A percentile compares a stretch with the other conserved stretches of the same genome.
Evolutionary conservation across 164 flowering plant genomes (phyloP).

Genomic region (Paratinospora sagittata): DNA sequence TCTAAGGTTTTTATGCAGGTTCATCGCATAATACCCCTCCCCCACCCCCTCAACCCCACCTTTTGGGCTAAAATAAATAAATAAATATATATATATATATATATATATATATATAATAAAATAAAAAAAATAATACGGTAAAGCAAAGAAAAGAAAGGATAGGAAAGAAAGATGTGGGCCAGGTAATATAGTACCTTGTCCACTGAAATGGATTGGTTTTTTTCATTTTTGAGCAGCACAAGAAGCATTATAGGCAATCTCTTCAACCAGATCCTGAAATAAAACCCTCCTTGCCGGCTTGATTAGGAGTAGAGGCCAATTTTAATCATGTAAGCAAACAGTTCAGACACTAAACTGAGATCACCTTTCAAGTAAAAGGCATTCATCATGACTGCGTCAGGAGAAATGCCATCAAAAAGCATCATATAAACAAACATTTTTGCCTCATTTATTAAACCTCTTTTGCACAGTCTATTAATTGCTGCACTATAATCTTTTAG

Average conservation of each 20-base stretch:
- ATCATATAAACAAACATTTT: slow-evolving; percentile 45
- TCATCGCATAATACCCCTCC: too few relatives aligned
- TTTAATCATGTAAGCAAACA: slow-evolving; percentile 42
- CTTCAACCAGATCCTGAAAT: background rate
- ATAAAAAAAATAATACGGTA: too few relatives aligned
- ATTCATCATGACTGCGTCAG: slow-evolving; percentile 41
- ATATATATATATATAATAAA: too few relatives aligned
- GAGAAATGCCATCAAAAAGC: slow-evolving; percentile 39
- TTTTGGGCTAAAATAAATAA: too few relatives aligned
- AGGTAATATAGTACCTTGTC: background rate
- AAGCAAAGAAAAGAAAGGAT: too few relatives aligned
- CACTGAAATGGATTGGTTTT: background rate
- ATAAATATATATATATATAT: too few relatives aligned
- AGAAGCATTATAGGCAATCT: background rate
- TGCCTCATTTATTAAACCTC: slow-evolving; percentile 37
- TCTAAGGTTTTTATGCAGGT: too few relatives aligned
- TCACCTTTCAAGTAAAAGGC: slow-evolving; percentile 30
- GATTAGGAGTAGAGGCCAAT: background rate
- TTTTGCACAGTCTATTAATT: slow-evolving; percentile 72
- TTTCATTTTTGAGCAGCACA: background rate
- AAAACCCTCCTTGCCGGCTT: background rate
- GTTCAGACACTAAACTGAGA: slow-evolving; percentile 23
- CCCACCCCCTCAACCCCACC: too few relatives aligned
- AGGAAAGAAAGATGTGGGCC: too few relatives aligned
- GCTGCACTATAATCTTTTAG: slow-evolving; percentile 63